Evolutionary conservation across 768 basidiomycete genomes (phyloP).

Genomic region (Fomitopsis pulvina): DNA sequence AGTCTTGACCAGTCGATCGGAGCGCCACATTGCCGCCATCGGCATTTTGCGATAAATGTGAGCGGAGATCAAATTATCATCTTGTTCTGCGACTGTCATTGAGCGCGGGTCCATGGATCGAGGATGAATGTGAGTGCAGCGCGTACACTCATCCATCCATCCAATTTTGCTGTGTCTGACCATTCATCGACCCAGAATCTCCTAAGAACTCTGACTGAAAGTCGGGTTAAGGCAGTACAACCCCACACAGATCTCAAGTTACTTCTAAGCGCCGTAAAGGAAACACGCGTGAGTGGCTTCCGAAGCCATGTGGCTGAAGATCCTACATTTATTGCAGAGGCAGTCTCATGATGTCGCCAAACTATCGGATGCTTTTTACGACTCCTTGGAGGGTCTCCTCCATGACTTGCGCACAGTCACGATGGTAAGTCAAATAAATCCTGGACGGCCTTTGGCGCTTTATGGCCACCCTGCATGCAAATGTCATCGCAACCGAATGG

Average conservation of each 20-base stretch:
- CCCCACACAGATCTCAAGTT: constrained; percentile 72
- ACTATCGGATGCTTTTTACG: constrained; percentile 85
- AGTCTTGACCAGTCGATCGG: no score
- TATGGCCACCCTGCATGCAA: no score
- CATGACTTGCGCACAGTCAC: constrained; percentile 76
- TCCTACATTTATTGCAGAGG: constrained; percentile 24
- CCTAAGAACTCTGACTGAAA: constrained; percentile 78
- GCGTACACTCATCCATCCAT: constrained; percentile 19
- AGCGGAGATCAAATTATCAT: constrained; percentile 23
- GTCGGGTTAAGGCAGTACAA: constrained; percentile 54
- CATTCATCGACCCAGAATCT: constrained; percentile 57
- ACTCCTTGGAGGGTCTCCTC: constrained; percentile 85
- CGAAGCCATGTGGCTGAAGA: constrained; percentile 10
- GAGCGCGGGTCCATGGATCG: constrained; percentile 20
- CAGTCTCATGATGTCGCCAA: constrained; percentile 61
- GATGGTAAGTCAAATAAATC: constrained; percentile 44
- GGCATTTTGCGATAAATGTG: constrained; percentile 7
- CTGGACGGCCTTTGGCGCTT: no score
- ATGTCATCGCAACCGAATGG: no score
- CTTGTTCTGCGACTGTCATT: constrained; percentile 23
- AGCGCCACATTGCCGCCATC: no score
- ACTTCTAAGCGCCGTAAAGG: constrained; percentile 80
- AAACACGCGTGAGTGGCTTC: constrained; percentile 64
- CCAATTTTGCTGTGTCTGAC: constrained; percentile 13
- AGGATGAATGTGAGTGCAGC: constrained; percentile 32